Evolutionary conservation across 805 yeast species (phyloP), one percentile per base, ranked within the genome.

Genomic region (Pichia membranifaciens): DNA sequence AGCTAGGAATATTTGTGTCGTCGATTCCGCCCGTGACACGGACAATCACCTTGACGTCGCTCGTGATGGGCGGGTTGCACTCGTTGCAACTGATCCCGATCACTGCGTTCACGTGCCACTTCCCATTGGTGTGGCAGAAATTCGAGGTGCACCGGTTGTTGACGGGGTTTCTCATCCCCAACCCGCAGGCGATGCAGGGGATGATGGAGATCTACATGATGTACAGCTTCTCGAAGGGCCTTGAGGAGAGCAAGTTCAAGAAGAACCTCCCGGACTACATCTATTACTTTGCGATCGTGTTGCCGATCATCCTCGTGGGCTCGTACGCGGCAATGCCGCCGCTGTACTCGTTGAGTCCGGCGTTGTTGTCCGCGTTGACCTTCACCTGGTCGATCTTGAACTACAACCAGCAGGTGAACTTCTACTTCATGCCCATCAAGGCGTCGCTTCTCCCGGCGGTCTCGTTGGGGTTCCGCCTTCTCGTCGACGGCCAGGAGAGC

Each of bases 11-110:
- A 48, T 71, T 72, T 52, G 67, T 72, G 9, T 57, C 62, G 2
- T 58, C 70, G 0, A 76, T 82, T 6, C 87, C 87, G 1, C 82
- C 84, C 3, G 78, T 81, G 22, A 81, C 87, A 3, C 66, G 86
- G 51, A 71, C 74, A 39, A 65, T 81, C 45, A 76, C 80, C 2
- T 64, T 79, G 34, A 58, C 74, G 3, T 66, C 82, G 1, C 65
- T 77, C 21, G 62, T 71, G 12, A 68, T 72, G 44, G 71, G 75
- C 2, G 69, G 78, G 2, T 48, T 70, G 18, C 61, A 61, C 32
- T 60, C 71, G 3, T 55, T 72, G 21, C 64, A 65, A 2, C 39
- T 66, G 23, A 44, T 62, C 20, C 48, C 54, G 10, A 54, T 54
- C 25, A 35, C 54, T 2, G 44, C 57, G 0, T 62, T 64, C 42